phyloP scores from a whole-genome alignment of 1,284 basidiomycete species.

The Ustilago vetiveriae region DNA sequence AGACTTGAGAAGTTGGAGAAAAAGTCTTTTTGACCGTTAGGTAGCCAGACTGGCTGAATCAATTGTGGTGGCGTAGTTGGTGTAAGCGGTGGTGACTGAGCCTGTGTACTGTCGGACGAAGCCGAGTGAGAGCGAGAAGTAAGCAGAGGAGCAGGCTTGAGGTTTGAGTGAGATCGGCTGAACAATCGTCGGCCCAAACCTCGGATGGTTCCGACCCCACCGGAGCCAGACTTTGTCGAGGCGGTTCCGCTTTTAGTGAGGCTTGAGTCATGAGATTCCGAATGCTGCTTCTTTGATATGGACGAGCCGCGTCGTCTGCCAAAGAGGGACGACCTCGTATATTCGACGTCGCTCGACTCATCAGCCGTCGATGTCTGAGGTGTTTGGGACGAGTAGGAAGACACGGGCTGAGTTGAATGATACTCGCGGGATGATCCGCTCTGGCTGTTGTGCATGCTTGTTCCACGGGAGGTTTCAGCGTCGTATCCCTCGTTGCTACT shows the following conservation, averaged over 20 bases:
- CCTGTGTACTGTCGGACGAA: slow-evolving; percentile 22
- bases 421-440: slow-evolving; percentile 16
- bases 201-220: slow-evolving; percentile 18
- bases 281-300: neutral
- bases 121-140: slow-evolving; percentile 44
- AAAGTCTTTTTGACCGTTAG: slow-evolving; percentile 46
- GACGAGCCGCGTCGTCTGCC: slow-evolving; percentile 5
- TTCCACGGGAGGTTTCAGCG: slow-evolving; percentile 6
- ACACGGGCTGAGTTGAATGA: slow-evolving; percentile 3
- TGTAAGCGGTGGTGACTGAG: slow-evolving; percentile 39
- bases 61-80: slow-evolving; percentile 34
- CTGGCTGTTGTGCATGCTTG: slow-evolving; percentile 13
- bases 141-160: slow-evolving; percentile 13
- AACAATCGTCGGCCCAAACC: slow-evolving; percentile 38
- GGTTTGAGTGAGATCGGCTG: slow-evolving; percentile 30
- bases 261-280: slow-evolving; percentile 18
- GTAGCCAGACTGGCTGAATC: slow-evolving; percentile 32
- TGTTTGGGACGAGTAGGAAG: neutral
- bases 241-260: neutral
- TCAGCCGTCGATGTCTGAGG: neutral
- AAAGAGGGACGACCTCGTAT: slow-evolving; percentile 1
- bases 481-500: slow-evolving; percentile 25
- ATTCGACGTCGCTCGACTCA: slow-evolving; percentile 29
- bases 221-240: slow-evolving; percentile 2
- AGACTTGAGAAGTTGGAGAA: slow-evolving; percentile 28